Conservation (phyloP, 164 flowering plant genomes). For the Vitis vinifera region DNA sequence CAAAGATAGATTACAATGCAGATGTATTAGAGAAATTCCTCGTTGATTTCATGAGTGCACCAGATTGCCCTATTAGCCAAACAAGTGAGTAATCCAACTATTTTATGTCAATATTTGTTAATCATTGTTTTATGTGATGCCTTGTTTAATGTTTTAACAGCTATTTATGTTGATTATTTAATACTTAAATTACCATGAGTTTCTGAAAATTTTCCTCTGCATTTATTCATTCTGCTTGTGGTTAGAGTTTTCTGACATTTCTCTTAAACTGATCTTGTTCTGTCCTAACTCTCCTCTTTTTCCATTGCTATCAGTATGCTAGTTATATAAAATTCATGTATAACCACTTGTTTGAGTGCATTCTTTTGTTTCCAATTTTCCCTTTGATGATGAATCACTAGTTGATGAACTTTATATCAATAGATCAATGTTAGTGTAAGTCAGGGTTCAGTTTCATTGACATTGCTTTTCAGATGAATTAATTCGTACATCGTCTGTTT, state of each 20-base stretch:
- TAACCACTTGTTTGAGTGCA: background rate
- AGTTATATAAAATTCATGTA: background rate
- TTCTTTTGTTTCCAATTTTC: background rate
- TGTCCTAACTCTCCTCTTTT: background rate
- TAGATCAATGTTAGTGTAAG: too few relatives aligned
- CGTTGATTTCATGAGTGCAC: conserved; percentile 68
- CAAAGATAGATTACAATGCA: conserved; percentile 80
- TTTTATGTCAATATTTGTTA: background rate
- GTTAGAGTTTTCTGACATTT: background rate
- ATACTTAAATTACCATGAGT: background rate
- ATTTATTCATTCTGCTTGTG: background rate
- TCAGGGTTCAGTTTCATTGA: too few relatives aligned
- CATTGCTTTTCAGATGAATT: too few relatives aligned
- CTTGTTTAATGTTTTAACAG: background rate
- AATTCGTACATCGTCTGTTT: too few relatives aligned
- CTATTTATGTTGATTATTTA: background rate
- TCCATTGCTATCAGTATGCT: background rate
- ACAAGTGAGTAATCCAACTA: conserved; percentile 37
- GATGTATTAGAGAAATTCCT: conserved; percentile 91
- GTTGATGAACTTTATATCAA: background rate
- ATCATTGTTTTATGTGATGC: background rate
- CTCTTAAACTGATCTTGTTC: background rate
- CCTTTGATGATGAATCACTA: background rate
- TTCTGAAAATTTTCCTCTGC: background rate
- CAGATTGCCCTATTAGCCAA: conserved; percentile 59